Evolutionary conservation across 148 eudicot genomes (phyloP).

Genomic region (Rheum nobile): DNA sequence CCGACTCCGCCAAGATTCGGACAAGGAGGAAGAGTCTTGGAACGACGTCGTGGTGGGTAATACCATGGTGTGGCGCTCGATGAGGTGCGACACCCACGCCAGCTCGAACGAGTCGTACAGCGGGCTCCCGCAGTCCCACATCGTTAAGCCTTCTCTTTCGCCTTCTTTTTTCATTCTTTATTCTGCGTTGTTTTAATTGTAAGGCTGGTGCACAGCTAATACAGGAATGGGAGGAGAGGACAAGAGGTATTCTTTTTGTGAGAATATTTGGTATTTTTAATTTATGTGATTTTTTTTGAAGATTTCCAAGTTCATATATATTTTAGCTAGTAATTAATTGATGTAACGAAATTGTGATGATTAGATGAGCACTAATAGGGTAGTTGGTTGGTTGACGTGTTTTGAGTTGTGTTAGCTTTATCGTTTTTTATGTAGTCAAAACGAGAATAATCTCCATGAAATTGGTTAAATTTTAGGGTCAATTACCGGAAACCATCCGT

Average conservation of each 20-base stretch:
- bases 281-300: background rate
- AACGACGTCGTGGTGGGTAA: constrained; percentile 19
- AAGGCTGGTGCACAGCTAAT: background rate
- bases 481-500: no score
- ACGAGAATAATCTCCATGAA: background rate
- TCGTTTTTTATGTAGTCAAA: background rate
- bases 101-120: constrained; percentile 64
- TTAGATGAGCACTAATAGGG: background rate
- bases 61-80: constrained; percentile 42
- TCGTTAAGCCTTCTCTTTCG: background rate
- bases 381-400: background rate
- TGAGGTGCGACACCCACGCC: constrained; percentile 26
- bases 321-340: no score
- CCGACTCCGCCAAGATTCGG: background rate
- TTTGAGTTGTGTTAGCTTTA: background rate
- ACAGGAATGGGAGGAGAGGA: no score
- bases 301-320: background rate
- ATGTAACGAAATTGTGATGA: background rate
- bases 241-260: background rate
- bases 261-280: background rate
- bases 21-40: background rate
- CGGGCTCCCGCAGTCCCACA: constrained; percentile 82
- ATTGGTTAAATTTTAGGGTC: background rate
- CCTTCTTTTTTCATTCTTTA: background rate
- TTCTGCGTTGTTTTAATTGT: background rate